Percentiles rank a stretch among this genome's conserved stretches.
Evolutionary conservation across 208 protist genomes (phyloP).

Genomic region (Trypanosoma cruzi): DNA sequence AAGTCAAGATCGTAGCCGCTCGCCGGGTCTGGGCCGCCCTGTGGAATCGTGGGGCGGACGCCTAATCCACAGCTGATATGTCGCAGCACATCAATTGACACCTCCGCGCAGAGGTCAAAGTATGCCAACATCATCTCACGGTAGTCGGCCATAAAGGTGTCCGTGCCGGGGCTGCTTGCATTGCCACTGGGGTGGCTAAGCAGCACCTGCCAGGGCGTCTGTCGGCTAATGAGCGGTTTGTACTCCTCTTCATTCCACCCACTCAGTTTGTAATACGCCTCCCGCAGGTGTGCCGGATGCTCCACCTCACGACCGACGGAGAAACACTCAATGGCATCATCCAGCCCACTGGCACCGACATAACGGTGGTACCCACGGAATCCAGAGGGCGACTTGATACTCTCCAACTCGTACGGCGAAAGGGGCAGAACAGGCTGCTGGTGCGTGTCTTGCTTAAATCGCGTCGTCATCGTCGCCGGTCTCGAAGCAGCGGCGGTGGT

Average conservation of each 20-base stretch:
- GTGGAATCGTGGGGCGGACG: conserved; percentile 71
- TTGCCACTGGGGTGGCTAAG: conserved; percentile 60
- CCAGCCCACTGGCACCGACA: conserved; percentile 77
- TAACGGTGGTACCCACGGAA: conserved; percentile 89
- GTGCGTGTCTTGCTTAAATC: neutral
- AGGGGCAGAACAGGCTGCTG: conserved; percentile 37
- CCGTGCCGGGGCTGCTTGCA: conserved; percentile 23
- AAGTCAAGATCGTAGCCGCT: conserved; percentile 80
- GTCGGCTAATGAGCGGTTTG: conserved; percentile 64
- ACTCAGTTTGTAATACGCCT: conserved; percentile 63
- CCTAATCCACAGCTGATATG: conserved; percentile 87
- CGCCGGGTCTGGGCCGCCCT: conserved; percentile 56
- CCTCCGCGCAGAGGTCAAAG: conserved; percentile 80
- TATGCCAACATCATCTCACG: conserved; percentile 86
- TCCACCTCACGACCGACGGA: conserved; percentile 78
- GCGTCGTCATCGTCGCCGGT: conserved; percentile 1
- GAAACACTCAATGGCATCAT: conserved; percentile 91
- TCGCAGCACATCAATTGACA: conserved; percentile 82
- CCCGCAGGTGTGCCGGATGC: conserved; percentile 64
- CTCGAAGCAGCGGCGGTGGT: conserved; percentile 18
- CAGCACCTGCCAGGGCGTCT: conserved; percentile 81
- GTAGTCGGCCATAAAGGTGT: conserved; percentile 88
- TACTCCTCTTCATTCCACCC: conserved; percentile 80
- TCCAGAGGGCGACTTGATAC: conserved; percentile 62
- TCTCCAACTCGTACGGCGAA: conserved; percentile 72